Percentiles rank a stretch among this genome's conserved stretches.
phyloP scores from a whole-genome alignment of 2,329 filamentous ascomycete genomes.

The Colletotrichum liriopes region DNA sequence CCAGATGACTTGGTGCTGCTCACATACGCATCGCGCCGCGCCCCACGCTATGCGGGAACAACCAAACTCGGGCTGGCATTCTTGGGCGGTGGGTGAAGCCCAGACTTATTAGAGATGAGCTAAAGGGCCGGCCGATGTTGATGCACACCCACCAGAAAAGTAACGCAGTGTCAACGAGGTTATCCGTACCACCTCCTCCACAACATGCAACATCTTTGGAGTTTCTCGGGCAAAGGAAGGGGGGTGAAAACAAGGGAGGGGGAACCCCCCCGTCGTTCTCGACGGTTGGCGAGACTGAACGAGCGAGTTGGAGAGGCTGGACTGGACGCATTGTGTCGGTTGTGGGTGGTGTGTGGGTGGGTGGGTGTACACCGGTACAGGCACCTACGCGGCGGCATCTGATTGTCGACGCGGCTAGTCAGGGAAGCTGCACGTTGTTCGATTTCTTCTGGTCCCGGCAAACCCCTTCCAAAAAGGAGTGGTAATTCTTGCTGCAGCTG shows the following conservation, averaged over 20 bases:
- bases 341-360: not conserved
- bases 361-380: not conserved
- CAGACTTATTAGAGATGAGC: not conserved
- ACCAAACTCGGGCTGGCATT: constrained; percentile 26
- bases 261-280: not conserved
- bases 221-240: no score
- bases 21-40: constrained; percentile 11
- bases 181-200: not conserved
- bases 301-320: not conserved
- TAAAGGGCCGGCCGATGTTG: not conserved
- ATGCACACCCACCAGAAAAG: constrained; percentile 2
- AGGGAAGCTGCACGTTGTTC: constrained; percentile 8
- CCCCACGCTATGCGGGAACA: constrained; percentile 40
- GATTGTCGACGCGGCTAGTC: constrained; percentile 2
- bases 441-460: constrained; percentile 13
- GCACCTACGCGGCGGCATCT: not conserved
- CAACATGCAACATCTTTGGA: not conserved
- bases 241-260: no score
- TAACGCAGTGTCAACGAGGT: not conserved
- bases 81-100: not conserved
- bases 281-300: not conserved
- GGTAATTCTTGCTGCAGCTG: constrained; percentile 23
- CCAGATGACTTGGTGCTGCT: constrained; percentile 20
- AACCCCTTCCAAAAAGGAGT: constrained; percentile 10
- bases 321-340: not conserved